Conservation (phyloP, 2,329 filamentous ascomycete genomes). For the Calonectria honghensis region DNA sequence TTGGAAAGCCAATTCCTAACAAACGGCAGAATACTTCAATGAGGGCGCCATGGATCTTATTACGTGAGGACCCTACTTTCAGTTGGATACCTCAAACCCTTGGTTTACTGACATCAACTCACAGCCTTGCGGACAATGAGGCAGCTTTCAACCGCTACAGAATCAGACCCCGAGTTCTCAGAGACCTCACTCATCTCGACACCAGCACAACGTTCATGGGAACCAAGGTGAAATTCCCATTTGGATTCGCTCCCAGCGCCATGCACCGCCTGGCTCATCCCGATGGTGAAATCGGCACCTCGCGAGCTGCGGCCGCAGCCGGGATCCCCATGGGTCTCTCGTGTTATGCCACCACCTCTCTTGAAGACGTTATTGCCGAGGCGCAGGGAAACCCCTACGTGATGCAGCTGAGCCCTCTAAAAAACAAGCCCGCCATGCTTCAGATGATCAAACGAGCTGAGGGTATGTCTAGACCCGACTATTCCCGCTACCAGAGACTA, state of each 20-base stretch:
- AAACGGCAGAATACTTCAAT: constrained; percentile 32
- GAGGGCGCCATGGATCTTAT: constrained; percentile 38
- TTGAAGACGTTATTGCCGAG: constrained; percentile 44
- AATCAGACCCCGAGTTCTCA: constrained; percentile 39
- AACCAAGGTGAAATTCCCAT: constrained; percentile 36
- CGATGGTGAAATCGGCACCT: constrained; percentile 37
- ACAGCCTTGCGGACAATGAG: constrained; percentile 41
- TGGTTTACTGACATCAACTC: constrained; percentile 2
- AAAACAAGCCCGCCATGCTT: constrained; percentile 33
- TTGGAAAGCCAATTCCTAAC: neutral
- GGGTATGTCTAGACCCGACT: constrained; percentile 9
- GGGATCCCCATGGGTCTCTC: constrained; percentile 33
- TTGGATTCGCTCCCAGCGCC: constrained; percentile 38
- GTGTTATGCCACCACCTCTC: constrained; percentile 22
- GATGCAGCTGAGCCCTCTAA: constrained; percentile 38
- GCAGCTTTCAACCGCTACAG: constrained; percentile 38
- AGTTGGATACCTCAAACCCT: neutral
- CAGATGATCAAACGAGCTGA: constrained; percentile 38
- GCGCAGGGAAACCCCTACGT: constrained; percentile 33
- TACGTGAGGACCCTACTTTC: constrained; percentile 5
- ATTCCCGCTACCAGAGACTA: too few relatives aligned
- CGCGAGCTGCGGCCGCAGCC: constrained; percentile 13
- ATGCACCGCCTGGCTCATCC: constrained; percentile 37
- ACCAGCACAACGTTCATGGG: constrained; percentile 35
- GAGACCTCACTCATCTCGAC: constrained; percentile 32